These are phyloP conservation scores for Mucor saturninus DNA, from an alignment of 371 early-diverging fungal species.

Conservation along the genomic window DNA sequence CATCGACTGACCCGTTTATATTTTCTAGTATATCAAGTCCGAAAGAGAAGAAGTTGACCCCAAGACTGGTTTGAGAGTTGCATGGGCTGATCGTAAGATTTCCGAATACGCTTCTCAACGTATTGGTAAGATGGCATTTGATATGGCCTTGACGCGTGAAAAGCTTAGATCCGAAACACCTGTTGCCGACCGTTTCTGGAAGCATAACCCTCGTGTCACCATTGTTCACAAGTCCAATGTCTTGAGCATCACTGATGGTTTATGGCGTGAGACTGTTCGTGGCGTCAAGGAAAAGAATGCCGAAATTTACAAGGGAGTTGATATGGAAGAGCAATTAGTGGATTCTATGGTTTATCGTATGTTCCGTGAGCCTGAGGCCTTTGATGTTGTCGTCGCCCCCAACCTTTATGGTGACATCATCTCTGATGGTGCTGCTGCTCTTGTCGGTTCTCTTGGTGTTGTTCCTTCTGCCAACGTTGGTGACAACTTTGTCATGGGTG, in stretches of 20 bases:
- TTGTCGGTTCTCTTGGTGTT: constrained; percentile 93
- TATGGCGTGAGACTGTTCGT: constrained; percentile 90
- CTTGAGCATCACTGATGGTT: constrained; percentile 89
- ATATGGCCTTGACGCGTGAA: constrained; percentile 84
- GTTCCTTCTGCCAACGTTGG: constrained; percentile 96
- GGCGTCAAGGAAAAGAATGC: constrained; percentile 71
- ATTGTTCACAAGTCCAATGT: constrained; percentile 97
- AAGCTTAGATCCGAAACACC: constrained; percentile 68
- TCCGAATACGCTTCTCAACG: constrained; percentile 86
- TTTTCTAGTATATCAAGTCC: constrained; percentile 79
- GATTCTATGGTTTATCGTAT: constrained; percentile 97
- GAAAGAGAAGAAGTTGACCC: constrained; percentile 76
- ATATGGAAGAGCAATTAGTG: constrained; percentile 92
- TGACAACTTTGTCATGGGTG: constrained; percentile 90
- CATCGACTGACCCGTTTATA: background rate
- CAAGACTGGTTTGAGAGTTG: constrained; percentile 68
- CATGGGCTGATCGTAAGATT: constrained; percentile 89
- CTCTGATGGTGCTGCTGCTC: constrained; percentile 93
- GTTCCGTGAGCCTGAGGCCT: constrained; percentile 93
- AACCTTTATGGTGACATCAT: constrained; percentile 97
- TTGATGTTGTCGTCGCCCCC: constrained; percentile 95
- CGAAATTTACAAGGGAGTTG: constrained; percentile 61
- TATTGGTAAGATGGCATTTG: constrained; percentile 86
- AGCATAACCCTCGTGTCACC: constrained; percentile 81
- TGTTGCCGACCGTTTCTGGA: constrained; percentile 66